Base-by-base conservation (phyloP, 805 yeast species). In the Candida easanensis region DNA sequence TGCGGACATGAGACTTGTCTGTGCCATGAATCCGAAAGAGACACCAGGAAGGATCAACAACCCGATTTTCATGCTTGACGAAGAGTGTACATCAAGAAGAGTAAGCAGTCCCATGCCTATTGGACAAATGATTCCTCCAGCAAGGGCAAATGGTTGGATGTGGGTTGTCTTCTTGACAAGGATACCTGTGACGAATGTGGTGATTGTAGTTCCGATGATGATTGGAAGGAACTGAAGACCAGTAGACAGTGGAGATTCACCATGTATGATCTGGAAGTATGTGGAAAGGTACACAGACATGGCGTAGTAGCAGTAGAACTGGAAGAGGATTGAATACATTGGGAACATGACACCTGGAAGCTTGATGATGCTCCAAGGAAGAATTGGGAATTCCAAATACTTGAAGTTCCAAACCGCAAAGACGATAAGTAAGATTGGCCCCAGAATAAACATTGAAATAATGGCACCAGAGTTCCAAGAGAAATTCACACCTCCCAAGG, bases 401-500 rank as follows among this genome's bases (percentile, higher is more conserved):
- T 23, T 35, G 32, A 31, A 28, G 19, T 35, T 43, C 46, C 46
- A 38, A 14, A 17, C 19, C 4, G n/a, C 4, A 25, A 43, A 43
- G 4, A n/a, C 27, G 19, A 34, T 9, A 6, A 30, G 25, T 7
- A 35, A 4, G 9, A 38, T 19, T 2, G 39, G 39, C 13, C 40
- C 31, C 4, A 43, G 22, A 13, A 43, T 65, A 48, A 47, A 45
- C 41, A 73, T 71, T 11, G 61, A 50, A 4, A 80, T 71, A 3
- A 77, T 74, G 4, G 75, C 69, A 13, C 76, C 74, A 0, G 81
- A 72, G 3, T 61, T 55, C 87, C 87, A 82, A 2, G 75, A 60
- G 52, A 59, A 70, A 22, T 70, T 64, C 26, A 62, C 60, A 2
- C 81, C 80, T 15, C 84, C 84, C 51, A 79, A 72, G 0, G 82